phyloP scores from a whole-genome alignment of 2,329 filamentous ascomycete species.

The Penicillium sp. region DNA sequence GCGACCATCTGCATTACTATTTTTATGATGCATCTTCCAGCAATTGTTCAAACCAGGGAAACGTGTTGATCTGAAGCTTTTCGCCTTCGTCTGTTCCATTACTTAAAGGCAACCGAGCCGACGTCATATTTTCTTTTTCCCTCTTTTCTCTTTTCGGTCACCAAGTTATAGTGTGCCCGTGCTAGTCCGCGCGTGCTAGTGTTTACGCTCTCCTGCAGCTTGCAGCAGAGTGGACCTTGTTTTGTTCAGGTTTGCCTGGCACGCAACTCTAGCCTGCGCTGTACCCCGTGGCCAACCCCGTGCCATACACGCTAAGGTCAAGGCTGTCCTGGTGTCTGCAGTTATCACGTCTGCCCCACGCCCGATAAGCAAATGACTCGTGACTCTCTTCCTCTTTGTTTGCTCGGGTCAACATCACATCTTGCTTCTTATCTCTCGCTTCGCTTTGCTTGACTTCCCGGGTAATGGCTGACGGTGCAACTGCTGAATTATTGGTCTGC shows the following conservation, averaged over 20 bases:
- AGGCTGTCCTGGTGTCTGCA: no score
- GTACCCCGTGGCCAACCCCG: no score
- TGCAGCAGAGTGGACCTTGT: neutral
- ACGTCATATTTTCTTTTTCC: conserved; percentile 6
- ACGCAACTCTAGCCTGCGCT: no score
- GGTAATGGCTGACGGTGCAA: conserved; percentile 38
- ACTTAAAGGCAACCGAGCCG: neutral
- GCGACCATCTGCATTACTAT: conserved; percentile 15
- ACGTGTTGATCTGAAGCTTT: neutral
- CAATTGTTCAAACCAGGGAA: neutral
- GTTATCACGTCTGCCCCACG: conserved; percentile 17
- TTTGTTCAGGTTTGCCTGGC: neutral
- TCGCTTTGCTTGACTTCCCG: neutral
- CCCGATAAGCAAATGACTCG: conserved; percentile 30
- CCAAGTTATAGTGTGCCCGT: no score
- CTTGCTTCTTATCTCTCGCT: neutral
- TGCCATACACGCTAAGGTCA: no score
- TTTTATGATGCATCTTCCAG: conserved; percentile 11
- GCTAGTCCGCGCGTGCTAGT: no score
- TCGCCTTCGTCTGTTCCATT: neutral
- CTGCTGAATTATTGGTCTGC: conserved; percentile 77
- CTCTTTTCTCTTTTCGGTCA: neutral
- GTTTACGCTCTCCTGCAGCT: no score
- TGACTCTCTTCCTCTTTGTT: conserved; percentile 19
- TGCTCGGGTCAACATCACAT: no score